Evolutionary conservation across 345 rosid species (phyloP), one percentile per base, ranked within the genome.

Genomic region (Brassica incana): DNA sequence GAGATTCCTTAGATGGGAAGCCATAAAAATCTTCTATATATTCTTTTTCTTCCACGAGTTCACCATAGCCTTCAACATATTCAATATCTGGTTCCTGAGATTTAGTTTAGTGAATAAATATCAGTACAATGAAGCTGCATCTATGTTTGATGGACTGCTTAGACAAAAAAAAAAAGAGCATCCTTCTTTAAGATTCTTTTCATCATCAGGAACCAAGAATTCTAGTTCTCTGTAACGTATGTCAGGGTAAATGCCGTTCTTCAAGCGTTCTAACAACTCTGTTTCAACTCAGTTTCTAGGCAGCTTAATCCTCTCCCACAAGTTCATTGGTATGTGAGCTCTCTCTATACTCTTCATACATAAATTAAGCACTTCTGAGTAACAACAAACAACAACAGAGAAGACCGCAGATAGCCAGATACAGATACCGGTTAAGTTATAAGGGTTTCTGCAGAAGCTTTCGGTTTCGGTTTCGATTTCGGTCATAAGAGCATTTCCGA

Each of bases 311-410:
- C 97, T 89, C 85, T 95, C 99, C 99, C 99, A 95, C 58, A 95
- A 85, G 59, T 91, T 80, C 36, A 88, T 85, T 1, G 99, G 98
- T 83, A 79, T 90, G 85, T 93, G 97, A 75, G 98, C 97, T 85
- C 98, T 89, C 86, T 95, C 99, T 66, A 90, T 95, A 43, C 97
- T 90, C 85, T 93, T 93, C 97, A 93, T 89, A 78, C 91, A 91
- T 36, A 93, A 79, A 85, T 91, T 93, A 79, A 95, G 93, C 38
- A 93, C 91, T 67, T 97, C 97, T 95, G 83, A 64, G 67, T 1
- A 74, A 66, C 50, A 48, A 48, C 52, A 45, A 45, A 35, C 58
- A 43, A 43, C 3, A 71, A 35, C 52, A 62, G 9, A 67, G n/a
- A 23, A 76, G 98, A 95, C 97, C 91, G 38, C 32, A 29, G 32